Percentiles rank a stretch among this genome's conserved stretches.
Evolutionary conservation across 345 rosid species (phyloP).

Genomic region (Carallia brachiata): DNA sequence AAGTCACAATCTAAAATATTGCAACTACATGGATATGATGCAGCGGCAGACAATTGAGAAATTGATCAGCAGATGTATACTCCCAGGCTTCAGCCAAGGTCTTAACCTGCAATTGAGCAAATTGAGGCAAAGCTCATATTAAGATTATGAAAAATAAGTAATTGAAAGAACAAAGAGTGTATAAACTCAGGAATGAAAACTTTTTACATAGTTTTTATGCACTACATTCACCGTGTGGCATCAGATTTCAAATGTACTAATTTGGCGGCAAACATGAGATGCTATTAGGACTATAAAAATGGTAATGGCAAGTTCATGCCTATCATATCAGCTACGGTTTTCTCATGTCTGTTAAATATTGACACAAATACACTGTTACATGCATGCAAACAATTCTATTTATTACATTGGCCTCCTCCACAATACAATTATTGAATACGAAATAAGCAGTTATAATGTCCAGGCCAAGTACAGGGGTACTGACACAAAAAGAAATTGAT

Average conservation of each 20-base stretch:
- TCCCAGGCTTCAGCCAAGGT: slow-evolving; percentile 90
- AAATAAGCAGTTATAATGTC: not conserved
- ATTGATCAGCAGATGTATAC: slow-evolving; percentile 73
- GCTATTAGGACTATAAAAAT: not conserved
- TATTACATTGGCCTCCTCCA: too few species aligned
- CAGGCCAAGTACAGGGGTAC: not conserved
- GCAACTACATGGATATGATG: slow-evolving; percentile 69
- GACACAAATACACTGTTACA: too few species aligned
- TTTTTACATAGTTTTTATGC: not conserved
- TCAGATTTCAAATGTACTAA: not conserved
- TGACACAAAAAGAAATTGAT: slow-evolving; percentile 8
- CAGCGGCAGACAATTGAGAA: slow-evolving; percentile 91
- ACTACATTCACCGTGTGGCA: not conserved
- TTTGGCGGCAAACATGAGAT: slow-evolving; percentile 2
- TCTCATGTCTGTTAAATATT: too few species aligned
- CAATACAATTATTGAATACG: too few species aligned
- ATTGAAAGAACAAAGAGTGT: not conserved
- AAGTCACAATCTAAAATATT: not conserved
- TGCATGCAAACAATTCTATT: too few species aligned
- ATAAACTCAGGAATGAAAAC: slow-evolving; percentile 1
- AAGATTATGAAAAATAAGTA: slow-evolving; percentile 5
- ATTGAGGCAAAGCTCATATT: slow-evolving; percentile 11
- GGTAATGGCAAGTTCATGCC: not conserved
- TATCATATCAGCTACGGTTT: not conserved
- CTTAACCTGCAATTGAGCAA: slow-evolving; percentile 57